Evolutionary conservation across 768 basidiomycete genomes (phyloP).

Genomic region (Russula ochroleuca): DNA sequence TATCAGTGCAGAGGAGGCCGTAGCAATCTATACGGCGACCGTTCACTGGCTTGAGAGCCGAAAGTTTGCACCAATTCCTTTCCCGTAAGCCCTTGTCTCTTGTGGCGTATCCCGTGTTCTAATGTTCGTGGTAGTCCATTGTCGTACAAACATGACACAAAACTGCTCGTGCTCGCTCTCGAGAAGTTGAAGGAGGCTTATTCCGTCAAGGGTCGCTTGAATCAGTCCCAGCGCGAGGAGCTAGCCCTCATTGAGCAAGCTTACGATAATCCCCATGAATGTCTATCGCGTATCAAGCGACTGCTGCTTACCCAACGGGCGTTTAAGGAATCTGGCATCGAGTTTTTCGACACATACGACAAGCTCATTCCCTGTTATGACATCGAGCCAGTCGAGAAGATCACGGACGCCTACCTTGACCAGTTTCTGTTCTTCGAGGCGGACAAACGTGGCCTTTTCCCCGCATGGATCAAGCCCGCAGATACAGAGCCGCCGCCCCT

Average conservation of each 20-base stretch:
- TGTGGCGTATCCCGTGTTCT: not conserved
- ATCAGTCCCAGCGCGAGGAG: conserved; percentile 98
- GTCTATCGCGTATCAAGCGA: conserved; percentile 96
- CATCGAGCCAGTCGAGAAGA: conserved; percentile 99
- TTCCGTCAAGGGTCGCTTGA: conserved; percentile 93
- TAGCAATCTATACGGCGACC: conserved; percentile 97
- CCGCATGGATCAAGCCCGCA: conserved; percentile 98
- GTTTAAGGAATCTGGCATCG: conserved; percentile 97
- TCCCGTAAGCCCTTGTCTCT: conserved; percentile 61
- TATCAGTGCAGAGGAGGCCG: conserved; percentile 97
- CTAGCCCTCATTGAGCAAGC: conserved; percentile 97
- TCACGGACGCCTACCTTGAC: conserved; percentile 97
- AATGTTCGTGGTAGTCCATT: conserved; percentile 54
- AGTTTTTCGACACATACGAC: conserved; percentile 97
- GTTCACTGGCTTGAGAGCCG: conserved; percentile 98
- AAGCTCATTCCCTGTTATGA: conserved; percentile 98
- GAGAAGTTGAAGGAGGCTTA: conserved; percentile 99
- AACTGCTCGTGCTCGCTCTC: conserved; percentile 90
- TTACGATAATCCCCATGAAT: conserved; percentile 99
- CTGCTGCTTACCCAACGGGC: conserved; percentile 94
- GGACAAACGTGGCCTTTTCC: conserved; percentile 97
- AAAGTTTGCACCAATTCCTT: conserved; percentile 98
- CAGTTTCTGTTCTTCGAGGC: conserved; percentile 99
- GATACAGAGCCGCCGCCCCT: conserved; percentile 95
- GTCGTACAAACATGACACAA: conserved; percentile 99